Evolutionary conservation across 495 filamentous ascomycete species (phyloP), one percentile per base, ranked within the genome.

Genomic region (Thozetella sp.): DNA sequence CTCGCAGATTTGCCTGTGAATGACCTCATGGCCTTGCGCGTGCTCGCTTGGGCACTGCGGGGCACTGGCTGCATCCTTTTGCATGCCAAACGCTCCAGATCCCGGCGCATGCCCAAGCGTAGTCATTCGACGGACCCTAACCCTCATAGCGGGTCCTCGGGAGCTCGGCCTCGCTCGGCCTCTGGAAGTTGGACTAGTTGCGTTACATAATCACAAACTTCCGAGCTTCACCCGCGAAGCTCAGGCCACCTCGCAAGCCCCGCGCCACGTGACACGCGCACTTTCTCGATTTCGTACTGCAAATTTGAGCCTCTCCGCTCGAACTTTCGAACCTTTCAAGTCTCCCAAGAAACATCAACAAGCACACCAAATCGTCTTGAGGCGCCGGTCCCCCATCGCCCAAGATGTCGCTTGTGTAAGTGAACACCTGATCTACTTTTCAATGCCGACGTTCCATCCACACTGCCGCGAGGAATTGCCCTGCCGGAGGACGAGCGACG

Each of bases 1-100:
- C 53, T 58, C 56, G 57, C 60, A 57, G 50, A 23, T 25, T 48
- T 63, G 25, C 3, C 43, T n/a, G 11, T n/a, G 43, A 48, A 48
- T 48, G 43, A 48, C 43, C 43, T 48, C 43, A 48, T 48, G 43
- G 43, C 43, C 43, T 15, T 10, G 4, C 3, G n/a, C 43, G 12
- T 10, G 4, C 3, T 4, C 43, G 12, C n/a, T 20, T 48, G 4
- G n/a, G 43, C 43, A 9, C 43, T 48, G 43, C 43, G 43, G 43
- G 43, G 43, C 43, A 48, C n/a, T 20, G n/a, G 43, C 11, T 20
- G 17, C 30, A 37, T 6, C 9, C 6, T 6, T 17, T 17, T 9
- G 9, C 17, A 17, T 9, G 9, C 30, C 30, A 9, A 37, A 37
- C 30, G 9, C 30, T n/a, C n/a, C n/a, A n/a, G n/a, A n/a, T n/a